Evolutionary conservation across 2,329 filamentous ascomycete species (phyloP), one percentile per base, ranked within the genome.

Genomic region (Diaporthe citri): DNA sequence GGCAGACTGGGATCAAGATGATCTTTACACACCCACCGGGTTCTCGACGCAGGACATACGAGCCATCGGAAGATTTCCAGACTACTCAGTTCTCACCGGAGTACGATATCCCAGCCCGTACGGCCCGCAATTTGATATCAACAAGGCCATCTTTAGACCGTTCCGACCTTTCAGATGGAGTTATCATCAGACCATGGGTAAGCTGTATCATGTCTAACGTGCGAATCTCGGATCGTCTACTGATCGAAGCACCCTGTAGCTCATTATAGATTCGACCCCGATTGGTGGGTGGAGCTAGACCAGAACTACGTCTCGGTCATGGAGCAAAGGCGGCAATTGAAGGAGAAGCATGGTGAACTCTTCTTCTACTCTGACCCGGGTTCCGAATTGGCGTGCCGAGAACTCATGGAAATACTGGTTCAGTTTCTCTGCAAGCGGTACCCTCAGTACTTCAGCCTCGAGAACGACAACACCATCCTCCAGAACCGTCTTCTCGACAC

Each of bases 101-200:
- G 92, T 97, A 6, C 93, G 93, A 1, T 84, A 93, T 62, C 95
- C 95, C 0, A 77, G 86, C 12, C 87, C 93, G 0, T 92, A 93
- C 73, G 79, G 74, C 2, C 28, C 81, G 1, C 86, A 89, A 6
- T 97, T 97, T 80, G 86, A 94, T 77, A 91, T 95, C 72, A 84
- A 88, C 20, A 93, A 87, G 77, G 94, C 95, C 0, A 79, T 88
- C 13, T 90, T 95, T 1, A 88, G 95, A 74, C 95, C 95, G 0
- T 97, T 96, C 81, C 88, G 95, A 55, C 95, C 95, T 0, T 93
- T 97, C 57, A 84, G 95, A 79, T 97, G 95, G 95, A 86, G 88
- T 0, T 97, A 97, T 80, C 94, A 97, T 81, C 95, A 97, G 81
- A 97, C 95, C 0, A 97, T 97, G 95, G 94, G 94, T 96, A 89